Percentiles rank a stretch among this genome's conserved stretches.
These are phyloP conservation scores for Tolypocladium ovalisporum DNA, from an alignment of 2,329 filamentous ascomycete species.

Conservation along the genomic window DNA sequence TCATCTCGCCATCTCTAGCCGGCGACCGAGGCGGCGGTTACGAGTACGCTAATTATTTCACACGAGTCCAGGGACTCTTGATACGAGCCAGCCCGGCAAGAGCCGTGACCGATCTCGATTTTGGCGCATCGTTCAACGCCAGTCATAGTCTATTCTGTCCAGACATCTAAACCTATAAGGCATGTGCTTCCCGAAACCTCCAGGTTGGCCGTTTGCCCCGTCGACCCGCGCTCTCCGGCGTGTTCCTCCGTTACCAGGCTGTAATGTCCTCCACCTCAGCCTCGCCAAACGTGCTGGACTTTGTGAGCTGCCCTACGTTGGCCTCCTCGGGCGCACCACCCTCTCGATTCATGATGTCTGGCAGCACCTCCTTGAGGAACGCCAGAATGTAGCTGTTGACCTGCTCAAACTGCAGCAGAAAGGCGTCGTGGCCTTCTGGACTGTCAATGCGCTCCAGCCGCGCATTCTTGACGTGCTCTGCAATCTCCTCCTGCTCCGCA, in stretches of 20 bases:
- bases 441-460: constrained; percentile 81
- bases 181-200: neutral
- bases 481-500: constrained; percentile 89
- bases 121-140: neutral
- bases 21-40: neutral
- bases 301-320: constrained; percentile 55
- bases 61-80: neutral
- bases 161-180: neutral
- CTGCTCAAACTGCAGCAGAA: constrained; percentile 92
- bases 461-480: constrained; percentile 66
- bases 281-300: constrained; percentile 89
- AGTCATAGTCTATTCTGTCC: neutral
- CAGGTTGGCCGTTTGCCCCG: neutral
- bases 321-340: constrained; percentile 36
- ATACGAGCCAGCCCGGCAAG: neutral
- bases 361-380: constrained; percentile 73
- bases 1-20: neutral
- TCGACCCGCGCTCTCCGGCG: neutral
- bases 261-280: constrained; percentile 95
- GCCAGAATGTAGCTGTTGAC: constrained; percentile 79
- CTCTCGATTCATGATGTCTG: constrained; percentile 72
- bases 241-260: constrained; percentile 52
- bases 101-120: neutral
- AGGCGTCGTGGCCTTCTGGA: constrained; percentile 92
- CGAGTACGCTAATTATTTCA: neutral